phyloP scores from a whole-genome alignment of 2,329 filamentous ascomycete species.

The Penicillium sp. region DNA sequence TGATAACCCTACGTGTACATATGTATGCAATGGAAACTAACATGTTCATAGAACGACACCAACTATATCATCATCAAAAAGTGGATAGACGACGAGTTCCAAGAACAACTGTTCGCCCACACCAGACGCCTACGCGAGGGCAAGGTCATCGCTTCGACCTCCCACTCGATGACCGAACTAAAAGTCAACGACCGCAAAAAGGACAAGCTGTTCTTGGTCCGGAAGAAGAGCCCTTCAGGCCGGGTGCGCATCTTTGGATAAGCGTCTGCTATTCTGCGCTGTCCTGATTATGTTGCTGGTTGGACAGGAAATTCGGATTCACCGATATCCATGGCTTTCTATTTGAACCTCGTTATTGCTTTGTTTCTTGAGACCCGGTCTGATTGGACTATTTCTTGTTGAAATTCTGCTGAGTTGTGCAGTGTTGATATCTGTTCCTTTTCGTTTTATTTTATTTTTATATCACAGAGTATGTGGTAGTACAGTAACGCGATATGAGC shows the following conservation, averaged over 20 bases:
- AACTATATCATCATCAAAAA: constrained; percentile 65
- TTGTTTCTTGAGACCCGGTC: constrained; percentile 4
- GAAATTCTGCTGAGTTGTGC: constrained; percentile 4
- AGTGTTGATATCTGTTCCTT: constrained; percentile 8
- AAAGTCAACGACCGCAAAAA: constrained; percentile 36
- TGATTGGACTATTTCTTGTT: constrained; percentile 1
- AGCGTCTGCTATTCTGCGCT: background rate
- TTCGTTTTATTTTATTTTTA: background rate
- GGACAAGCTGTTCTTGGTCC: constrained; percentile 41
- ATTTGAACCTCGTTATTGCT: background rate
- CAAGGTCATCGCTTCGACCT: constrained; percentile 30
- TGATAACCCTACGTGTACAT: background rate
- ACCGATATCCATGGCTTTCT: background rate
- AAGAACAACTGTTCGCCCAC: constrained; percentile 64
- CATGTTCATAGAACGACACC: constrained; percentile 44
- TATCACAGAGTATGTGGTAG: constrained; percentile 6
- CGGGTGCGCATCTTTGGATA: constrained; percentile 27
- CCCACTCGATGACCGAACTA: constrained; percentile 33
- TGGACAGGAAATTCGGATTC: background rate
- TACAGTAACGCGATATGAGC: constrained; percentile 19
- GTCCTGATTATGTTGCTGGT: constrained; percentile 3
- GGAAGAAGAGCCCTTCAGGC: constrained; percentile 31
- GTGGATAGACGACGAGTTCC: constrained; percentile 63
- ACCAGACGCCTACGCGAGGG: constrained; percentile 57
- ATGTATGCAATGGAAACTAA: background rate